Evolutionary conservation across 495 filamentous ascomycete genomes (phyloP).

Genomic region (Talaromyces adpressus): DNA sequence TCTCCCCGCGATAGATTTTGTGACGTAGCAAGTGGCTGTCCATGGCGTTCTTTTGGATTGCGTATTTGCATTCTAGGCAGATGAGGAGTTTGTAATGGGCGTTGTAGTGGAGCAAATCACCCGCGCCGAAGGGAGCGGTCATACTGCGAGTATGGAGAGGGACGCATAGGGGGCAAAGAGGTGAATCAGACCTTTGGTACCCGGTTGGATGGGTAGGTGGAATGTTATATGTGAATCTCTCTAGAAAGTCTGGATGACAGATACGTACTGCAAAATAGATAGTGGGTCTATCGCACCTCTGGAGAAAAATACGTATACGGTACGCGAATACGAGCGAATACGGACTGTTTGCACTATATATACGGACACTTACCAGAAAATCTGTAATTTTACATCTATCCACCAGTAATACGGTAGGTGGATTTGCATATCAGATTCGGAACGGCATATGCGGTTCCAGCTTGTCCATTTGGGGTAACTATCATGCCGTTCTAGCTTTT

Average conservation of each 20-base stretch:
- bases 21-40: conserved; percentile 27
- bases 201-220: neutral
- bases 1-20: conserved; percentile 26
- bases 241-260: no score
- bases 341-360: neutral
- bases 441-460: conserved; percentile 7
- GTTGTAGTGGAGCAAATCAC: conserved; percentile 22
- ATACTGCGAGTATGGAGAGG: neutral
- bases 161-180: neutral
- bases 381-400: neutral
- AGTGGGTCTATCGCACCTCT: neutral
- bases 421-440: neutral
- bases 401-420: neutral
- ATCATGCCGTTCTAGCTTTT: neutral
- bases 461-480: neutral
- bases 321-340: neutral
- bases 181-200: neutral
- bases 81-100: conserved; percentile 22
- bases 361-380: neutral
- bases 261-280: no score
- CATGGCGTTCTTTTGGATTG: conserved; percentile 29
- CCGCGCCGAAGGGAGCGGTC: conserved; percentile 8
- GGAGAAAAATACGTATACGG: neutral
- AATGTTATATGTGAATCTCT: conserved; percentile 2
- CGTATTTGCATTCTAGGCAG: conserved; percentile 31